Evolutionary conservation across 75 land plant genomes (phyloP), one percentile per base, ranked within the genome.

Genomic region (Picea sitchensis): DNA sequence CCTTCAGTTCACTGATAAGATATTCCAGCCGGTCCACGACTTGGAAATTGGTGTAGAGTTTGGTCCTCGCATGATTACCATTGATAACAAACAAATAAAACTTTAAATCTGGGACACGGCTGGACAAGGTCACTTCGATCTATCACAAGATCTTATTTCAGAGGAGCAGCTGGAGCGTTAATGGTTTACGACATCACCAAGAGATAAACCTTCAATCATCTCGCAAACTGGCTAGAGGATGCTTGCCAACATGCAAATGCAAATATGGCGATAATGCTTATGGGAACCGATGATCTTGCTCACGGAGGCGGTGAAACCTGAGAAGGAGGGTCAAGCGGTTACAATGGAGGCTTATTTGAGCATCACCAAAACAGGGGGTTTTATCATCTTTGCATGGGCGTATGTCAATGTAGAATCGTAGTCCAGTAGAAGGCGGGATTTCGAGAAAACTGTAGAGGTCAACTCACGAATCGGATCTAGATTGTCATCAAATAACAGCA

Each of bases 21-120:
- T 96, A 12, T 96, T 96, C 79, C 99, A 96, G 82, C 99, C 99
- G 11, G 99, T 96, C 32, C 99, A 96, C 80, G 99, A 96, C 84
- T 79, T 96, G 78, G 94, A 96, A 30, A 96, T 96, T 78, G 99
- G 99, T 80, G 99, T 96, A 76, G 96, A 96, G 58, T 96, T 96
- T 87, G 99, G 99, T 15, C 96, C 99, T n/a, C 87, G 96, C 63
- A 94, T 96, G 96, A 92, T 96, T 51, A 96, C 91, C 0, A 92
- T 96, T 80, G 99, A 92, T 80, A 92, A 87, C 86, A 96, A 94
- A 81, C 94, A 96, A 5, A 94, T 96, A 34, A 96, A 96, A 88
- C 88, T 96, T 58, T 96, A 96, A 77, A 96, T 96, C 41, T 94
- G 96, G 99, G 99, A 96, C 76, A 96, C 99, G 82, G 99, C 92